phyloP scores from a whole-genome alignment of 805 yeast genomes.

The Metschnikowia bowlesiae region DNA sequence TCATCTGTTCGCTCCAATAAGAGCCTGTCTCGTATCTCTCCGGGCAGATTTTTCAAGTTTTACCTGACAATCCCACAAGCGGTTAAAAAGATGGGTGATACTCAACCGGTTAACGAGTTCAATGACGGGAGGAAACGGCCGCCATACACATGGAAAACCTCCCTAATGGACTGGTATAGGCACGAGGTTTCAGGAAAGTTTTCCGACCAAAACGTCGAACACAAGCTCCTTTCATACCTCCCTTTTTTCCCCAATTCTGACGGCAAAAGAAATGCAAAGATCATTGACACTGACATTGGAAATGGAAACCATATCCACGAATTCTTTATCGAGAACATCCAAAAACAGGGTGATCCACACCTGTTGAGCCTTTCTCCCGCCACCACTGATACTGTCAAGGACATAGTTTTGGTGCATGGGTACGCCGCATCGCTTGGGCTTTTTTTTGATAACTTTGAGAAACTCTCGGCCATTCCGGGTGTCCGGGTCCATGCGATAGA shows the following conservation, averaged over 20 bases:
- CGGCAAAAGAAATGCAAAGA: conserved; percentile 40
- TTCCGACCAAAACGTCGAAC: conserved; percentile 29
- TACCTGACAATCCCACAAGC: no score
- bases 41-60: no score
- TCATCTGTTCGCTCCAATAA: no score
- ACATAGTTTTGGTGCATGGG: conserved; percentile 81
- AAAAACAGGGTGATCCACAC: conserved; percentile 25
- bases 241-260: conserved; percentile 58
- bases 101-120: conserved; percentile 11
- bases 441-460: conserved; percentile 64
- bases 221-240: conserved; percentile 47
- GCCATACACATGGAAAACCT: conserved; percentile 13
- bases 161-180: conserved; percentile 15
- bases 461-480: conserved; percentile 46
- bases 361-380: conserved; percentile 1
- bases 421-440: conserved; percentile 90
- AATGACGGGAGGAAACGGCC: conserved; percentile 14
- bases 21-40: no score
- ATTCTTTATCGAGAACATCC: conserved; percentile 53
- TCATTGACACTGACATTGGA: conserved; percentile 55
- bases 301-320: conserved; percentile 67
- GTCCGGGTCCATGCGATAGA: conserved; percentile 64
- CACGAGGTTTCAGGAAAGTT: conserved; percentile 12
- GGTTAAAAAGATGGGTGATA: background rate
- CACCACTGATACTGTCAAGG: conserved; percentile 24